Conservation (phyloP, 1,284 basidiomycete species). For the Apiotrichum sp. region DNA sequence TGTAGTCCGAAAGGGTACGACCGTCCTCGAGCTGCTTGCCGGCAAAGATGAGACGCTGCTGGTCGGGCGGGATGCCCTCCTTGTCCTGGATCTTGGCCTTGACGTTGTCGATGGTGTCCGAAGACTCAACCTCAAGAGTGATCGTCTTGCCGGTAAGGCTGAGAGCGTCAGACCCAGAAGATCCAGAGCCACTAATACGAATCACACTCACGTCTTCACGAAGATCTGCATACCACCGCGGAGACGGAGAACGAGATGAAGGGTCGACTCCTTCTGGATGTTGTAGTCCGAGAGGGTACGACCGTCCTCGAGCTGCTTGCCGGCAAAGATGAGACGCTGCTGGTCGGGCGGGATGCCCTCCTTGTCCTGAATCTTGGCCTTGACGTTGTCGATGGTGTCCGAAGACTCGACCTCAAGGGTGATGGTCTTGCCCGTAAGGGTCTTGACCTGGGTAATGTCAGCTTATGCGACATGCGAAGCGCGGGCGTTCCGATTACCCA, state of each 20-base stretch:
- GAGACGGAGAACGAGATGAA: conserved; percentile 87
- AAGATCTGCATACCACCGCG: conserved; percentile 67
- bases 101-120: too few relatives aligned
- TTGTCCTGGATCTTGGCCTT: too few relatives aligned
- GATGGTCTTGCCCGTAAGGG: conserved; percentile 53
- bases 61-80: too few relatives aligned
- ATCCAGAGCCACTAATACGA: too few relatives aligned
- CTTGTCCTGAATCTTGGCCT: conserved; percentile 93
- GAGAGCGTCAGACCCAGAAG: background rate
- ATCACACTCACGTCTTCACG: conserved; percentile 68
- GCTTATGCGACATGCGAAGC: background rate
- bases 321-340: conserved; percentile 96
- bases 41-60: too few relatives aligned
- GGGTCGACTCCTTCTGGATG: conserved; percentile 94
- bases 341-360: conserved; percentile 80
- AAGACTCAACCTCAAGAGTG: too few relatives aligned
- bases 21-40: too few relatives aligned
- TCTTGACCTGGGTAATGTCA: background rate
- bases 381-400: conserved; percentile 97
- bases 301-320: conserved; percentile 95
- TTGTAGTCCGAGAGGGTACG: conserved; percentile 86
- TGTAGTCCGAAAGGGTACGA: too few relatives aligned
- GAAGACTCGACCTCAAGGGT: conserved; percentile 81
- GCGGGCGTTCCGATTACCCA: conserved; percentile 5
- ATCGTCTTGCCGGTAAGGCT: conserved; percentile 52